These are phyloP conservation scores for Trametes sp. DNA, from an alignment of 1,284 basidiomycete species.

Conservation along the genomic window DNA sequence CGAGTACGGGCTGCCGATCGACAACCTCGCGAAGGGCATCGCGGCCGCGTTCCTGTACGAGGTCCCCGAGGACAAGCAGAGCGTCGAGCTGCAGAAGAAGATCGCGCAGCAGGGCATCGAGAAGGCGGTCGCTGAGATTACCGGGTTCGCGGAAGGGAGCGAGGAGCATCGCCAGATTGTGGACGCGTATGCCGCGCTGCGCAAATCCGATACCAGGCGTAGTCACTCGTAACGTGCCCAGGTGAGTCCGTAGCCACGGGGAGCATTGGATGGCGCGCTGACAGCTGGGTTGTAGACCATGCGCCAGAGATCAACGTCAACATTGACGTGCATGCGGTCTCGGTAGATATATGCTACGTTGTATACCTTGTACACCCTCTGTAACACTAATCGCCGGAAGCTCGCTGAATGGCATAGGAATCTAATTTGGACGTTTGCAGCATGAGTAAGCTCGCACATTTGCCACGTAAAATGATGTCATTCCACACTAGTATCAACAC, in stretches of 20 bases:
- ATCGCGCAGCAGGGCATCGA: slow-evolving; percentile 39
- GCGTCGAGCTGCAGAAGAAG: slow-evolving; percentile 40
- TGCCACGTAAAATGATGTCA: background rate
- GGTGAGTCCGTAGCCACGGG: background rate
- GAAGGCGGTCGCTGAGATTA: slow-evolving; percentile 37
- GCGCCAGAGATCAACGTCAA: no score
- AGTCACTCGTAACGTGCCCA: slow-evolving; percentile 3
- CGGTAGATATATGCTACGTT: no score
- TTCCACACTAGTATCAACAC: background rate
- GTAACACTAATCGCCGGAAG: no score
- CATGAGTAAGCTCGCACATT: no score
- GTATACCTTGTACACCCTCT: background rate
- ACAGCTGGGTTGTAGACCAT: no score
- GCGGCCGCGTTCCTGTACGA: slow-evolving; percentile 48
- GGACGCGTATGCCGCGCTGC: slow-evolving; percentile 35
- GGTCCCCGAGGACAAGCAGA: slow-evolving; percentile 44
- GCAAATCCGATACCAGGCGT: slow-evolving; percentile 6
- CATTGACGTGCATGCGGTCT: no score
- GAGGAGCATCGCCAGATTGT: slow-evolving; percentile 36
- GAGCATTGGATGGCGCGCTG: no score
- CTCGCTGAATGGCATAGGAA: no score
- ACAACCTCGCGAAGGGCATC: slow-evolving; percentile 44
- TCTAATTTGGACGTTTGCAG: no score
- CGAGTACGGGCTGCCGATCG: slow-evolving; percentile 41
- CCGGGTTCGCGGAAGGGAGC: slow-evolving; percentile 38